phyloP scores from a whole-genome alignment of 257 asterid genomes.

The Solanum virginianum region DNA sequence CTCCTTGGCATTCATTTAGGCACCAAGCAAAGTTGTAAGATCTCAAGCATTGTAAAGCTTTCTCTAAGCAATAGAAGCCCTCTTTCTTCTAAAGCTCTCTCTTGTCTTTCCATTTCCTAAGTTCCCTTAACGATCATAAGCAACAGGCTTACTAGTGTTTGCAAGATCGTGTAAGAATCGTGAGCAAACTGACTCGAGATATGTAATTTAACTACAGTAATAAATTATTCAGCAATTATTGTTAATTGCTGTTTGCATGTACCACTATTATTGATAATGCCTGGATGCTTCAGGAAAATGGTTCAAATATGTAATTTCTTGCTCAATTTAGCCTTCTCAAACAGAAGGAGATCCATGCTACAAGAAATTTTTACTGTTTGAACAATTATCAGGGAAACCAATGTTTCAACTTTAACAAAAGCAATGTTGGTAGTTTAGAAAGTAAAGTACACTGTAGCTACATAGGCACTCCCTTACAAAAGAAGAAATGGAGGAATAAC shows the following conservation, averaged over 20 bases:
- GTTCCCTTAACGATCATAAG: no score
- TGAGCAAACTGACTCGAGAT: no score
- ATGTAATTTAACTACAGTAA: no score
- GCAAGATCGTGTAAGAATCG: no score
- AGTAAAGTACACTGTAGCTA: background rate
- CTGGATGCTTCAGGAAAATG: background rate
- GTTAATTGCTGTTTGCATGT: background rate
- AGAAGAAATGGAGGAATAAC: background rate
- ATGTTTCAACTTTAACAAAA: background rate
- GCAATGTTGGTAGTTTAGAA: background rate
- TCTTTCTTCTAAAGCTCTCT: no score
- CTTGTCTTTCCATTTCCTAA: fast-evolving
- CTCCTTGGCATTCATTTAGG: no score
- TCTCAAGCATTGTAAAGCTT: no score
- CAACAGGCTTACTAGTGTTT: no score
- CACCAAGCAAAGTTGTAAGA: no score
- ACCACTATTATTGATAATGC: background rate
- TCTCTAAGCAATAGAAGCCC: no score
- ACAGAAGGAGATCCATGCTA: background rate
- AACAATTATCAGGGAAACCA: background rate
- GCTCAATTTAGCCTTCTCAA: background rate
- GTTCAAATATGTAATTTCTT: background rate
- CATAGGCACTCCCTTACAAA: background rate
- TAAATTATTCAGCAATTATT: no score
- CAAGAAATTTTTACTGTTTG: background rate